Conservation (phyloP, 2,329 filamentous ascomycete species). For the Colletotrichum sp. region DNA sequence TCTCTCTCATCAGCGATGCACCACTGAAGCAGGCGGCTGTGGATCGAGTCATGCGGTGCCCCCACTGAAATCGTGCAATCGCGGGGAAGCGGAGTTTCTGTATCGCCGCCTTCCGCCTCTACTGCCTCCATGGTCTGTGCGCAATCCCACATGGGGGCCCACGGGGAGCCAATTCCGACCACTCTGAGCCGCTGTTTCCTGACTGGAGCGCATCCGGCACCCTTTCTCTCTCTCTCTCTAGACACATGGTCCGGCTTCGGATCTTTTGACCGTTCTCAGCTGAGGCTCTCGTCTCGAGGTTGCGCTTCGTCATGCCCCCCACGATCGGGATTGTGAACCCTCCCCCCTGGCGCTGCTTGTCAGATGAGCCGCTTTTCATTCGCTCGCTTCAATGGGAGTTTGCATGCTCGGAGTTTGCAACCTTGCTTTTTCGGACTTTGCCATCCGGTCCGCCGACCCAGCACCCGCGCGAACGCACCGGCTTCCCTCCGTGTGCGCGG, state of each 20-base stretch:
- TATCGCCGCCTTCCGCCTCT: background rate
- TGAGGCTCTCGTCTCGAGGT: background rate
- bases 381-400: background rate
- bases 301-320: background rate
- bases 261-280: background rate
- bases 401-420: background rate
- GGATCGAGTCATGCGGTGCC: background rate
- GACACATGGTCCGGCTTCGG: background rate
- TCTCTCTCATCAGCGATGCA: too few relatives aligned
- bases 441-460: background rate
- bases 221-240: too few relatives aligned
- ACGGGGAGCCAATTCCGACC: background rate
- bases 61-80: background rate
- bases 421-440: background rate
- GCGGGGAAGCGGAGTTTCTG: background rate
- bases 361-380: background rate
- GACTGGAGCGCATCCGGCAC: conserved; percentile 17
- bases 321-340: background rate
- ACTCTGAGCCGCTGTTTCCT: background rate
- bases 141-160: background rate
- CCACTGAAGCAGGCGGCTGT: background rate
- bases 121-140: background rate
- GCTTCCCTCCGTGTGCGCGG: background rate
- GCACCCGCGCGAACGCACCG: background rate
- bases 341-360: background rate